phyloP scores from a whole-genome alignment of 1,139 yeast species.

The Lodderomyces orthopsilosis region DNA sequence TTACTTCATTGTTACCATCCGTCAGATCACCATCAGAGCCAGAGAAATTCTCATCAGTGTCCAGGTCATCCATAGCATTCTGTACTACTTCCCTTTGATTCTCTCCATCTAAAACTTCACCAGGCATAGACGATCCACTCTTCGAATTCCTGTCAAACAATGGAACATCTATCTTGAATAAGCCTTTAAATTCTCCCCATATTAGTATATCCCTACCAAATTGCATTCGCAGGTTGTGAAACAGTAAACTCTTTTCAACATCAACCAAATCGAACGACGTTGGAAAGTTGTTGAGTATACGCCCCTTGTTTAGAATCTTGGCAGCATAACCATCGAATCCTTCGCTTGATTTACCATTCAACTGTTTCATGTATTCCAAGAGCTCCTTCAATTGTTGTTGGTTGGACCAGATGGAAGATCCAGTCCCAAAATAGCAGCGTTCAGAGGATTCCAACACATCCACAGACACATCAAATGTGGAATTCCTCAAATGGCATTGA shows the following conservation, averaged over 20 bases:
- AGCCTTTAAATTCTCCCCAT: conserved; percentile 18
- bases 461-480: conserved; percentile 12
- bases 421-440: conserved; percentile 15
- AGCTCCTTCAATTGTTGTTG: conserved; percentile 31
- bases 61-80: not conserved
- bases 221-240: conserved; percentile 10
- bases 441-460: conserved; percentile 19
- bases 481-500: conserved; percentile 47
- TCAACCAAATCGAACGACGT: conserved; percentile 32
- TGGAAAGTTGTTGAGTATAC: conserved; percentile 17
- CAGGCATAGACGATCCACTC: not conserved
- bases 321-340: conserved; percentile 17
- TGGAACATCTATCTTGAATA: conserved; percentile 10
- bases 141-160: not conserved
- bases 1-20: not conserved
- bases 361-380: conserved; percentile 28
- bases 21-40: conserved; percentile 2
- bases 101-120: not conserved
- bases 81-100: not conserved
- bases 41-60: conserved; percentile 7
- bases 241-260: conserved; percentile 14
- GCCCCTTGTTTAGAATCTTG: conserved; percentile 7
- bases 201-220: conserved; percentile 19
- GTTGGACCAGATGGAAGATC: conserved; percentile 32
- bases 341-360: conserved; percentile 19